Base-by-base conservation (phyloP, 192 early-diverging fungal species). In the Backusella australiensis region DNA sequence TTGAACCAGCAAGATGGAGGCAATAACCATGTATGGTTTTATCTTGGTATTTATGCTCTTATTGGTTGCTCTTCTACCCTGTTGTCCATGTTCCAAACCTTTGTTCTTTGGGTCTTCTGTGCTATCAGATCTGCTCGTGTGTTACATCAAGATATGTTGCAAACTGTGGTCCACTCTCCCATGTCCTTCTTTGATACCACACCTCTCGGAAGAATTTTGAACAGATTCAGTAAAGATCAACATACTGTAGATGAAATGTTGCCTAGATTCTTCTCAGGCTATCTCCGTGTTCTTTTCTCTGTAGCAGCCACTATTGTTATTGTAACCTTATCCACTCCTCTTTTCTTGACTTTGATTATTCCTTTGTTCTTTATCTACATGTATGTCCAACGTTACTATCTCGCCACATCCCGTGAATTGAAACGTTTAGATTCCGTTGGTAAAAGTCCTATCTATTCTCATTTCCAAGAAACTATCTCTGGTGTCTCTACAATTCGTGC, bases 161-260 rank as follows among this genome's bases (percentile, higher is more conserved):
- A 89, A n/a, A 90, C 88, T 67, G 87, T 96, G 67, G 63, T 96
- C 12, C 74, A 53, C 3, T 86, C 91, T 1, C 93, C 94, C 9
- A 92, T 93, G 86, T 88, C 89, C 1, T 95, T 93, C 77, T 95
- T 94, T 81, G 93, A 93, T 67, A 83, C 82, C 36, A 95, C 95
- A 0, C 95, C 95, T 26, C 80, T 94, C 0, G 94, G 96, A 19
- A 90, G 96, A 65, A 90, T 97, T 78, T 78, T 96, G 35, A 95
- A 98, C 75, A 90, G 96, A n/a, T 96, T 98, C 80, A 92, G 93
- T 67, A 95, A 94, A 73, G 96, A 98, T 78, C 89, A 93, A 76
- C 89, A 91, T 78, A 91, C 90, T 34, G 83, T 95, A 8, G 96
- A 96, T 74, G 93, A 95, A 77, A 79, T 87, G 19, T 80, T 94